These are phyloP conservation scores for Paradendryphiella salina DNA, from an alignment of 2,329 filamentous ascomycete species.

Conservation along the genomic window DNA sequence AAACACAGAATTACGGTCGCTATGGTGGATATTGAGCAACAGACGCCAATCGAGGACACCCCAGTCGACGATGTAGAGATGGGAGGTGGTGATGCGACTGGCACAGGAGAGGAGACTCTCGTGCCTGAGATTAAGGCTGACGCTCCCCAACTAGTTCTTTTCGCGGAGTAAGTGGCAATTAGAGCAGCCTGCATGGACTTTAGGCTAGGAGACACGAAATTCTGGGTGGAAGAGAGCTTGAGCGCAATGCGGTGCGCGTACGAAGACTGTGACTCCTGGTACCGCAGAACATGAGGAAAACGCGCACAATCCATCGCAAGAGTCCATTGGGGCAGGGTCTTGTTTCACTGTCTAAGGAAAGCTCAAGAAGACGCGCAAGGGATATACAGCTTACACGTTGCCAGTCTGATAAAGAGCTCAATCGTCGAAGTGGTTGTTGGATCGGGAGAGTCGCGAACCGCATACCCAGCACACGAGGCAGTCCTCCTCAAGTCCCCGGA, in stretches of 20 bases:
- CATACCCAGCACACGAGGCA: conserved; percentile 77
- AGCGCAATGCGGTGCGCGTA: neutral
- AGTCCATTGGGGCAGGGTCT: too few relatives aligned
- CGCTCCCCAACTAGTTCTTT: conserved; percentile 47
- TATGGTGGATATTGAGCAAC: conserved; percentile 40
- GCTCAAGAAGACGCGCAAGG: neutral
- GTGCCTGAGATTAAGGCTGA: conserved; percentile 52
- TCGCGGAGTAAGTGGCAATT: conserved; percentile 49
- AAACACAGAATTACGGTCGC: conserved; percentile 2
- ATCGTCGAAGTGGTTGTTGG: conserved; percentile 54
- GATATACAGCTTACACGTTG: conserved; percentile 15
- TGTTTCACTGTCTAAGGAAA: too few relatives aligned
- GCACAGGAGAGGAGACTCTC: conserved; percentile 37
- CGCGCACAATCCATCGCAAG: too few relatives aligned
- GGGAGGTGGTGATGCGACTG: conserved; percentile 35
- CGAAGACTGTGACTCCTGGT: neutral
- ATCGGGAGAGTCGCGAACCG: conserved; percentile 60
- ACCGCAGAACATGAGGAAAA: neutral
- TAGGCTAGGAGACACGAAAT: neutral
- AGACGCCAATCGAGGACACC: conserved; percentile 36
- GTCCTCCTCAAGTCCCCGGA: conserved; percentile 75
- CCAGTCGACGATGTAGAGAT: conserved; percentile 55
- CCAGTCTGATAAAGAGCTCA: conserved; percentile 54
- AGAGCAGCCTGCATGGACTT: neutral
- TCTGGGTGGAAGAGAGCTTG: neutral